Conservation (phyloP, 305 asterid genomes). For the Plantago lanceolata region DNA sequence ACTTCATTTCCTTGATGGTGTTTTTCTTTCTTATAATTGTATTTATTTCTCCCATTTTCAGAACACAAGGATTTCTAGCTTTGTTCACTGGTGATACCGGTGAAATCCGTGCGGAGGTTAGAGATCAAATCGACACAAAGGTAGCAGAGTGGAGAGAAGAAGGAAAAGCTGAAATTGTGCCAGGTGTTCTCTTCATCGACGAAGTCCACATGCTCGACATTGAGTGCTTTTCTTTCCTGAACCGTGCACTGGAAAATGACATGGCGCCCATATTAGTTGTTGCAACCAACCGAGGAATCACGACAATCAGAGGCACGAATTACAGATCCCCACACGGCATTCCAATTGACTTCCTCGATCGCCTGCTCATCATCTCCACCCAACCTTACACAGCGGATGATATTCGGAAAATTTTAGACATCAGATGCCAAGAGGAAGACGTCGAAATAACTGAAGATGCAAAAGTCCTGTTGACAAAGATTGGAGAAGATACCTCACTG, state of each 20-base stretch:
- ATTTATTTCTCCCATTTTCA: conserved; percentile 30
- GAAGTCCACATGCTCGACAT: conserved; percentile 98
- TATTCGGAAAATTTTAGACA: conserved; percentile 71
- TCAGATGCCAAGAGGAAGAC: conserved; percentile 79
- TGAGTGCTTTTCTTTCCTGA: conserved; percentile 87
- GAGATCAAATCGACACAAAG: conserved; percentile 93
- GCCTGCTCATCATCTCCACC: conserved; percentile 80
- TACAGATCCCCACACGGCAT: conserved; percentile 90
- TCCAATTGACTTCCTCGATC: conserved; percentile 89
- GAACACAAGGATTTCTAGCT: conserved; percentile 93
- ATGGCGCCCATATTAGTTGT: conserved; percentile 94
- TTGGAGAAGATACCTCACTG: conserved; percentile 75
- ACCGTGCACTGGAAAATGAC: conserved; percentile 84
- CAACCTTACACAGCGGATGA: conserved; percentile 77
- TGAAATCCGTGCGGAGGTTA: conserved; percentile 87
- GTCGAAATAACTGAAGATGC: conserved; percentile 90
- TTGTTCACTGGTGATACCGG: conserved; percentile 95
- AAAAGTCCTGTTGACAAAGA: conserved; percentile 60
- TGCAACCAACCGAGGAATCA: conserved; percentile 91
- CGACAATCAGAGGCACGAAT: conserved; percentile 85
- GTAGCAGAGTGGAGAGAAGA: conserved; percentile 98
- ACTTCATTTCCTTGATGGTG: neutral
- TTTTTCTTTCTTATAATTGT: too few species aligned
- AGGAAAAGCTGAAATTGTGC: conserved; percentile 95
- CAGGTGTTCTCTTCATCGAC: conserved; percentile 92